phyloP scores from a whole-genome alignment of 768 basidiomycete species.

The Trametes elegans region DNA sequence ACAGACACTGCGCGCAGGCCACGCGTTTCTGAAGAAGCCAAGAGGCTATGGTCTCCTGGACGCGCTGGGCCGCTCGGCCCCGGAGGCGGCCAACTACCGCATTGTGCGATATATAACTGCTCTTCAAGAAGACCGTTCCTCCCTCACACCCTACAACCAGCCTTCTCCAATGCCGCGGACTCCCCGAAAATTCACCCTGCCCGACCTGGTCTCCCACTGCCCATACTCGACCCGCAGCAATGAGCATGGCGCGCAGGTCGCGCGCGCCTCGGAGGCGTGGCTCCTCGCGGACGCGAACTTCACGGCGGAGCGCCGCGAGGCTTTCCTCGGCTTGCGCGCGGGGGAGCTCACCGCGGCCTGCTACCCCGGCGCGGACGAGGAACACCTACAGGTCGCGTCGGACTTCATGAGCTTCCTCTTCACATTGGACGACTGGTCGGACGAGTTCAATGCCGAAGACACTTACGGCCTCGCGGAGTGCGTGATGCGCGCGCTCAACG shows the following conservation, averaged over 20 bases:
- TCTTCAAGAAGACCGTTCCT: background rate
- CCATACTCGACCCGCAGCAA: constrained; percentile 34
- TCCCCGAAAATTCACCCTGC: constrained; percentile 35
- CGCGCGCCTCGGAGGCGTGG: constrained; percentile 38
- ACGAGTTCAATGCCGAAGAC: constrained; percentile 28
- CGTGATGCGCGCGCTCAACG: constrained; percentile 28
- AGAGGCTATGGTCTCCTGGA: background rate
- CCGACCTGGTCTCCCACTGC: constrained; percentile 41
- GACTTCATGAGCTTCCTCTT: constrained; percentile 59
- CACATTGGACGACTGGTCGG: constrained; percentile 42
- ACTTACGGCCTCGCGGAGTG: constrained; percentile 21
- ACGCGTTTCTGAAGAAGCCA: constrained; percentile 1
- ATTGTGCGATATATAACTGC: background rate
- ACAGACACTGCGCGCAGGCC: background rate
- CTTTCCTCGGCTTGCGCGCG: constrained; percentile 56
- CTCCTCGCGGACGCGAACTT: constrained; percentile 30
- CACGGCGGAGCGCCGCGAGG: constrained; percentile 21
- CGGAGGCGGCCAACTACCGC: background rate
- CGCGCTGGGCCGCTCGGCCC: background rate
- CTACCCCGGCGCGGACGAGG: constrained; percentile 51
- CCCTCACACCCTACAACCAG: background rate
- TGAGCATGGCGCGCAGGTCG: constrained; percentile 31
- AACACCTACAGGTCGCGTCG: constrained; percentile 57
- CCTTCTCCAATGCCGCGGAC: background rate
- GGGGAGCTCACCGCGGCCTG: constrained; percentile 66